These are phyloP conservation scores for Phaeolepiota aurea DNA, from an alignment of 768 basidiomycete species.

Conservation along the genomic window DNA sequence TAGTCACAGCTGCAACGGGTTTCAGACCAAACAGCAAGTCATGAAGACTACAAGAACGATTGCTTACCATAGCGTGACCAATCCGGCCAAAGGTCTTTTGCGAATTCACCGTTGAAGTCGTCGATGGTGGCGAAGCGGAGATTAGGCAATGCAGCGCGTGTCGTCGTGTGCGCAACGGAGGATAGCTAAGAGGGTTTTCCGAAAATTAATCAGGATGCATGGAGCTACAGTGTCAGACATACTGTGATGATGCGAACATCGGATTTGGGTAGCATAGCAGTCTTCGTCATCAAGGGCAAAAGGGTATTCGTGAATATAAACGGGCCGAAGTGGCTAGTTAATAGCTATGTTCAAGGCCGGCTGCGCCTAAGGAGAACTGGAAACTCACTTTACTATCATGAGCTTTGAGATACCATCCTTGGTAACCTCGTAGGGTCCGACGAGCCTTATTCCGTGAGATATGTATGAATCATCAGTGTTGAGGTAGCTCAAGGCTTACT, in stretches of 20 bases:
- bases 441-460: constrained; percentile 7
- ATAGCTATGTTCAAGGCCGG: background rate
- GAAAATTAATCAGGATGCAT: background rate
- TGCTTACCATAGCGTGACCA: constrained; percentile 17
- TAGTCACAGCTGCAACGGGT: constrained; percentile 27
- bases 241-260: constrained; percentile 25
- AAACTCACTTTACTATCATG: constrained; percentile 16
- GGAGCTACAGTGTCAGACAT: background rate
- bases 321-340: constrained; percentile 7
- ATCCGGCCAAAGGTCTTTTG: constrained; percentile 14
- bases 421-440: constrained; percentile 12
- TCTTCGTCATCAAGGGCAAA: constrained; percentile 19
- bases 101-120: constrained; percentile 23
- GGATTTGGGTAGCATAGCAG: constrained; percentile 15
- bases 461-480: background rate
- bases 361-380: background rate
- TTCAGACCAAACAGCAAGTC: background rate
- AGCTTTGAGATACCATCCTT: constrained; percentile 16
- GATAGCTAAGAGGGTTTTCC: constrained; percentile 13
- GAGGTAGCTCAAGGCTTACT: constrained; percentile 7
- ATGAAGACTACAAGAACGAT: background rate
- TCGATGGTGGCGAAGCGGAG: constrained; percentile 19
- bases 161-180: constrained; percentile 15
- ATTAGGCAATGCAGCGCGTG: constrained; percentile 12
- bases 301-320: constrained; percentile 20